phyloP scores from a whole-genome alignment of 2,329 filamentous ascomycete species.

The Helotiales sp. region DNA sequence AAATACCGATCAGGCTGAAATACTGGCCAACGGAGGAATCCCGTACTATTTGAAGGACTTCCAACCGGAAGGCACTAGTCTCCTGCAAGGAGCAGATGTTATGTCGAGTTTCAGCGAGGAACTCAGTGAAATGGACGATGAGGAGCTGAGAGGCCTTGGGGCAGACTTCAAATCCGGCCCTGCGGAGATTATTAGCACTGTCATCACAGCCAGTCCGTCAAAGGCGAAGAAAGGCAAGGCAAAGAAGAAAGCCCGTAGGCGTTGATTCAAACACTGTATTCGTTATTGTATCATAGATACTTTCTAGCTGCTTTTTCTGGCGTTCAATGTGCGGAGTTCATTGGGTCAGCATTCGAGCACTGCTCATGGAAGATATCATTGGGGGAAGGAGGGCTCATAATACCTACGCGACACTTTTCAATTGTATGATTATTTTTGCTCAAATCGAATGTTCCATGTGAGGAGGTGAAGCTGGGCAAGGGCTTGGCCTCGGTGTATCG shows the following conservation, averaged over 20 bases:
- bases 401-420: background rate
- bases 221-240: constrained; percentile 38
- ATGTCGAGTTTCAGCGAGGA: constrained; percentile 78
- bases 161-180: constrained; percentile 41
- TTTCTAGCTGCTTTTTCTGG: constrained; percentile 13
- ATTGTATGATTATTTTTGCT: constrained; percentile 8
- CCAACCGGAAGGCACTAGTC: constrained; percentile 78
- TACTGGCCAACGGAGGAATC: constrained; percentile 74
- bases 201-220: constrained; percentile 20
- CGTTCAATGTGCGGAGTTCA: constrained; percentile 14
- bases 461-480: background rate
- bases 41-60: constrained; percentile 88
- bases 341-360: background rate
- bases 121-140: constrained; percentile 89
- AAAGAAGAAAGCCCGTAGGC: constrained; percentile 33
- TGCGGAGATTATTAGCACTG: constrained; percentile 17
- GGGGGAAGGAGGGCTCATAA: background rate
- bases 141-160: constrained; percentile 75
- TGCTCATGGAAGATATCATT: constrained; percentile 5
- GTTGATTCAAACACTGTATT: constrained; percentile 30
- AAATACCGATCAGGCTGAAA: constrained; percentile 30
- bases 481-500: background rate
- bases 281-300: constrained; percentile 36
- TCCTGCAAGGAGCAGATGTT: constrained; percentile 76
- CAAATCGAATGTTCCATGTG: background rate